Evolutionary conservation across 2,329 filamentous ascomycete genomes (phyloP).

Genomic region (Colletotrichum sp.): DNA sequence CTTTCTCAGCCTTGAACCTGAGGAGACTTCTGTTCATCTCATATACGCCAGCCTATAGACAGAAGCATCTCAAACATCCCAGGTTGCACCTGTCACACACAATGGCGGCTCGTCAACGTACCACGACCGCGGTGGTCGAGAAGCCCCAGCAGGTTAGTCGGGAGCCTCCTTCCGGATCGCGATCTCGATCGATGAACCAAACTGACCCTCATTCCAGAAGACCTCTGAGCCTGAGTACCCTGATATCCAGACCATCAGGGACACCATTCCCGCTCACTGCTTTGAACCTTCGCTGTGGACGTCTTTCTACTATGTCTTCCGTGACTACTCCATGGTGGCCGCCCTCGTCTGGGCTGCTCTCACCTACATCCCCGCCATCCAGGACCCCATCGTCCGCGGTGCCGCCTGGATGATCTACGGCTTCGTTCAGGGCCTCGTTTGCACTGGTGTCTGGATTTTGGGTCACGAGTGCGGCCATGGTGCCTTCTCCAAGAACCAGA

Average conservation of each 20-base stretch:
- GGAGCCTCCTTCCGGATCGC: not conserved
- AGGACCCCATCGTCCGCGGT: slow-evolving; percentile 46
- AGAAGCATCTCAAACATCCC: not conserved
- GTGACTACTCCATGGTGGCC: slow-evolving; percentile 57
- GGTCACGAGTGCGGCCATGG: slow-evolving; percentile 76
- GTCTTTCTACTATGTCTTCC: slow-evolving; percentile 61
- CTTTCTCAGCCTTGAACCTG: not conserved
- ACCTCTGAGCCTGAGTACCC: slow-evolving; percentile 36
- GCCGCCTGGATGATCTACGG: slow-evolving; percentile 64
- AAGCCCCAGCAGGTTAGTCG: slow-evolving; percentile 19
- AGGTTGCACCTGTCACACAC: not conserved
- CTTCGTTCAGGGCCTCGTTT: slow-evolving; percentile 68
- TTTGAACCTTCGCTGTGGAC: slow-evolving; percentile 59
- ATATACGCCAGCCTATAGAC: not conserved
- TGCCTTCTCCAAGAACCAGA: slow-evolving; percentile 64
- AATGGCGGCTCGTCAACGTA: slow-evolving; percentile 16
- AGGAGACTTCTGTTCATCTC: slow-evolving; percentile 5
- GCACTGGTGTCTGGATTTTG: slow-evolving; percentile 74
- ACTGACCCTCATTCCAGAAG: slow-evolving; percentile 1
- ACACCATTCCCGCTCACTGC: slow-evolving; percentile 66
- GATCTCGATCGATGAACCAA: not conserved
- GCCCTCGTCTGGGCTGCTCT: slow-evolving; percentile 55
- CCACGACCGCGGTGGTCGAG: slow-evolving; percentile 19
- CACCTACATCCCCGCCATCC: slow-evolving; percentile 58
- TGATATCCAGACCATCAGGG: slow-evolving; percentile 52